Evolutionary conservation across 2,329 filamentous ascomycete species (phyloP).

Genomic region (Aurifilum marmelostoma): DNA sequence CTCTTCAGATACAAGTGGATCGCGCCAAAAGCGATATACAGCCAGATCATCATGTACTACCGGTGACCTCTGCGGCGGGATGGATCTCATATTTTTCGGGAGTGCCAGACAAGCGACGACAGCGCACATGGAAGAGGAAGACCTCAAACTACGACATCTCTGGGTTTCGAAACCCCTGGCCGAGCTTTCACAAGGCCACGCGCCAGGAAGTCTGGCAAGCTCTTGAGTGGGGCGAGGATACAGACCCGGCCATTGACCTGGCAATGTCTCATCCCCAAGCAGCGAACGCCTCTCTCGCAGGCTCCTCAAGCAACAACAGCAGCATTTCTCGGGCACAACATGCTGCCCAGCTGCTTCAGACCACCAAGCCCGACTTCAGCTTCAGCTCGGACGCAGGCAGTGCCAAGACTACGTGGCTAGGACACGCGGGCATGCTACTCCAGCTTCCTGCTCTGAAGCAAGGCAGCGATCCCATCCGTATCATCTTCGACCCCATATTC

Average conservation of each 20-base stretch:
- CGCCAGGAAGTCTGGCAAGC: constrained; percentile 29
- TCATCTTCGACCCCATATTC: constrained; percentile 59
- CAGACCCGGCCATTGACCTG: constrained; percentile 31
- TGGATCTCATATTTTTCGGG: constrained; percentile 19
- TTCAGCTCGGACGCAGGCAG: constrained; percentile 21
- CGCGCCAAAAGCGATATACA: background rate
- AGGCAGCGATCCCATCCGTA: constrained; percentile 40
- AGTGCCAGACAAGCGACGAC: constrained; percentile 17
- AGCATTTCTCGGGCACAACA: constrained; percentile 27
- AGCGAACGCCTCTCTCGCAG: background rate
- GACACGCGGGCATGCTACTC: constrained; percentile 73
- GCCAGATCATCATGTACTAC: constrained; percentile 11
- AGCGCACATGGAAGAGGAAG: constrained; percentile 1
- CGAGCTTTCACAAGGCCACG: constrained; percentile 35
- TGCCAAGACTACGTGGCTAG: constrained; percentile 67
- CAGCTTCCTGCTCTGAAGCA: constrained; percentile 58
- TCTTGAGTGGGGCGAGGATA: constrained; percentile 33
- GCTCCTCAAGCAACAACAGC: constrained; percentile 3
- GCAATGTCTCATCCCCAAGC: constrained; percentile 30
- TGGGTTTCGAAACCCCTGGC: constrained; percentile 37
- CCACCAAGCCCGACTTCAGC: constrained; percentile 33
- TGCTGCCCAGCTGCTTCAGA: constrained; percentile 30
- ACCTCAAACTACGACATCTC: background rate
- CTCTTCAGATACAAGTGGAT: constrained; percentile 4
- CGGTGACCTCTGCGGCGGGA: constrained; percentile 3